Evolutionary conservation across 1,139 yeast genomes (phyloP), one percentile per base, ranked within the genome.

Genomic region (Taphrina betulina): DNA sequence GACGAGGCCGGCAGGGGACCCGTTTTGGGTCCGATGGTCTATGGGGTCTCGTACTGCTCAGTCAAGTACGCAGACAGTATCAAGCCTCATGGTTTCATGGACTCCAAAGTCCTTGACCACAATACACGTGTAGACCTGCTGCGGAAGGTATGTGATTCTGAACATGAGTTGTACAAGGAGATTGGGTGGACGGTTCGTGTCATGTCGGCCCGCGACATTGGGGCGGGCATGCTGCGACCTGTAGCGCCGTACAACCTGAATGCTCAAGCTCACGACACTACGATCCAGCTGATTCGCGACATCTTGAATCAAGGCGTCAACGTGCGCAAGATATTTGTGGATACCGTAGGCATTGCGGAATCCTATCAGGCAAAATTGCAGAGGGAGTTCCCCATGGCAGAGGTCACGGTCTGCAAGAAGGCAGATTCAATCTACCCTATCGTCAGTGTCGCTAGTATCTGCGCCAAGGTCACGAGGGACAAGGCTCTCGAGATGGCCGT

Each of bases 1-100:
- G 98, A 92, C 68, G 99, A 92, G 68, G 98, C 99, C 0, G 98
- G 99, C 0, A 77, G 99, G 62, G 99, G 99, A 0, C 98, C 99
- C 0, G 96, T 94, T 0, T 22, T 43, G 38, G 95, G 98, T 0
- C 95, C 97, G 0, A 94, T 92, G 98, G 98, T 94, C 0, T 92
- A 92, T 65, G 95, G 95, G 1, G 74, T 88, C 2, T 82, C 95
- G 2, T 92, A 88, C 67, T 83, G 95, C 63, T 71, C 82, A 16
- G 75, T 76, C 50, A 67, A 71, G 1, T 87, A 80, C 65, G 68
- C 69, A 41, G 82, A 79, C 4, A 69, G 82, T 57, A 79, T 85
- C 53, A 74, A 73, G 5, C 71, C 76, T 34, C 83, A 79, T 61
- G 96, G 92, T 8, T 92, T 92, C 71, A 95, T 90, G 26, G 99